Base-by-base conservation (phyloP, 1,284 basidiomycete species). In the Leccinum huronense region DNA sequence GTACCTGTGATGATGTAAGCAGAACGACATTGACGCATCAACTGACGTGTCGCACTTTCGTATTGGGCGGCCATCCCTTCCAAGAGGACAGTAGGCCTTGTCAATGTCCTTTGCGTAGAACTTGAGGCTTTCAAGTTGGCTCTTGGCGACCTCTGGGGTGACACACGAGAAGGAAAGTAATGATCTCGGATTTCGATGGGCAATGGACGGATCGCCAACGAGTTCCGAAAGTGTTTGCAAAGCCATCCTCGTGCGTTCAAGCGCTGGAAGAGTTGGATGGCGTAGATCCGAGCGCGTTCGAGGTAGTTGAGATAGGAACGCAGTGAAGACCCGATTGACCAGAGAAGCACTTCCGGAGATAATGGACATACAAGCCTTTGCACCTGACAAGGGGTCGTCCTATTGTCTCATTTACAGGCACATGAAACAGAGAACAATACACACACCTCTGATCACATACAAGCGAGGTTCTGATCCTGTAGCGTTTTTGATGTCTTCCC, bases 141-240 rank as follows among this genome's bases (percentile, higher is more conserved):
- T 80, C 69, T 81, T 77, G 34, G 82, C 73, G 7, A 84, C 76
- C 14, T 87, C 84, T 3, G 79, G 75, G 0, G 84, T 70, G 31
- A 89, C 79, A 67, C 86, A 86, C n/a, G 84, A 88, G 71, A 92
- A 92, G 3, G 88, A 89, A 60, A 91, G 75, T 0, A 85, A 78
- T 3, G 83, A 88, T 16, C 70, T 66, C 8, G 88, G 84, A 68
- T 88, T 80, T n/a, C 85, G 83, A 5, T 76, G 71, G 9, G 78
- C 77, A 34, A 87, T 81, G 10, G 76, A 75, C 3, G 80, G 72
- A 69, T 86, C 80, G 27, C 79, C 81, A 51, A 78, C 77, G 27
- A 88, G 75, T 38, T 83, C 80, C 5, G 84, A 80, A 23, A 91
- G 79, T 60, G 77, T 80, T 9, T 71, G 72, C 6, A 92, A 73